Evolutionary conservation across 352 stramenopile genomes (phyloP).

Genomic region (Pythium biforme): DNA sequence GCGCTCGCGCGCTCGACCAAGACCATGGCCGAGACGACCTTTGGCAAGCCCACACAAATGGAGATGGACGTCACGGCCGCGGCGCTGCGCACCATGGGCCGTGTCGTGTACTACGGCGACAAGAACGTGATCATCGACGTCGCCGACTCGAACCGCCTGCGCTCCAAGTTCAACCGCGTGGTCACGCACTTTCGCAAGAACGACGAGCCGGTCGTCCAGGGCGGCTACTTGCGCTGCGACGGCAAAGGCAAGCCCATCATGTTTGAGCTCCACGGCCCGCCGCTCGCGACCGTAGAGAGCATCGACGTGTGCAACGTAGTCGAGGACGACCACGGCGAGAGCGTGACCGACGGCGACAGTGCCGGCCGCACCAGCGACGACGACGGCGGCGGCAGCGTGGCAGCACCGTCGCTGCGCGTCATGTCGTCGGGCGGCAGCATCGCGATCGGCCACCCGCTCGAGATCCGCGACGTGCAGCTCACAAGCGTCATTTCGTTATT

Average conservation of each 20-base stretch:
- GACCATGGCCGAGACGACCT: slow-evolving; percentile 66
- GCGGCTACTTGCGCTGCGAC: slow-evolving; percentile 73
- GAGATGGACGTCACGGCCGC: slow-evolving; percentile 50
- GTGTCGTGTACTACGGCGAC: slow-evolving; percentile 81
- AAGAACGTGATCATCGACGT: slow-evolving; percentile 78
- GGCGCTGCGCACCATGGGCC: slow-evolving; percentile 55
- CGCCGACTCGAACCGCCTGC: slow-evolving; percentile 74
- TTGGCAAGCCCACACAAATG: slow-evolving; percentile 55
- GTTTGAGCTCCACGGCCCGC: slow-evolving; percentile 67
- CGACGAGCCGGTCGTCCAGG: slow-evolving; percentile 51
- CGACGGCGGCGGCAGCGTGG: not conserved
- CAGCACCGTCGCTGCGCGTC: slow-evolving; percentile 15
- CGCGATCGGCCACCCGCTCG: slow-evolving; percentile 37
- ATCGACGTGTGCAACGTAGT: slow-evolving; percentile 44
- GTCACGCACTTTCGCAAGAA: slow-evolving; percentile 80
- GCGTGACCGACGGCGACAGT: slow-evolving; percentile 10
- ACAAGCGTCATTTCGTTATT: slow-evolving; percentile 49
- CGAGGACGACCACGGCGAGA: slow-evolving; percentile 5
- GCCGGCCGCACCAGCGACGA: slow-evolving; percentile 10
- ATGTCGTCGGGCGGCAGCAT: slow-evolving; percentile 27
- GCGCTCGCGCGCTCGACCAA: slow-evolving; percentile 48
- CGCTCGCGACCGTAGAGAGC: slow-evolving; percentile 46
- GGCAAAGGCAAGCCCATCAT: slow-evolving; percentile 68
- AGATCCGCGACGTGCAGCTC: slow-evolving; percentile 41
- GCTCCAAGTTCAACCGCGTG: slow-evolving; percentile 83